A percentile compares a stretch with the other conserved stretches of the same genome.
phyloP scores from a whole-genome alignment of 768 basidiomycete genomes.

The Suillus lakei region DNA sequence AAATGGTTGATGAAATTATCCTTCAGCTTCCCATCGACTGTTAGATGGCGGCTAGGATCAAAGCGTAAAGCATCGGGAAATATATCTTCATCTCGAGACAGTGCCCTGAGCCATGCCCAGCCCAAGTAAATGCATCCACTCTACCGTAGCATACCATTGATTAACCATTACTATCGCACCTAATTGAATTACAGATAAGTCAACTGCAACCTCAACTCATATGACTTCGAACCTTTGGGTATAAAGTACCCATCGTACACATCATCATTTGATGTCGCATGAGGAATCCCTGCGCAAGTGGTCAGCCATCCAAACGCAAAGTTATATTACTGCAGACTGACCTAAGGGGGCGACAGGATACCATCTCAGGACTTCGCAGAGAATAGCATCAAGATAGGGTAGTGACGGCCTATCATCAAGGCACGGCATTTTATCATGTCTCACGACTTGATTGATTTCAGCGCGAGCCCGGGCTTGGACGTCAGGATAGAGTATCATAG shows the following conservation, averaged over 20 bases:
- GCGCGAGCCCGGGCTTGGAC: conserved; percentile 14
- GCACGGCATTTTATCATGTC: conserved; percentile 12
- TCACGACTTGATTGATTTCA: conserved; percentile 16
- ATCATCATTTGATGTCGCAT: conserved; percentile 8
- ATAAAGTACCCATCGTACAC: conserved; percentile 36
- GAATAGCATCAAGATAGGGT: conserved; percentile 18
- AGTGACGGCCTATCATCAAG: conserved; percentile 16
- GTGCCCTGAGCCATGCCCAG: not conserved
- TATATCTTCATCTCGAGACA: conserved; percentile 1
- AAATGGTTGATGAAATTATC: not conserved
- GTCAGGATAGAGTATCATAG: conserved; percentile 17
- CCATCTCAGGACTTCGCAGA: too few relatives aligned
- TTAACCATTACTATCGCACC: conserved; percentile 29
- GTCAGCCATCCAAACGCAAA: not conserved
- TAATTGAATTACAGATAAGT: not conserved
- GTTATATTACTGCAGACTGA: not conserved
- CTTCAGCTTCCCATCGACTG: not conserved
- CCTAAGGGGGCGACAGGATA: conserved; percentile 15
- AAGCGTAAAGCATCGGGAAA: not conserved
- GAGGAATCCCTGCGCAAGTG: conserved; percentile 10
- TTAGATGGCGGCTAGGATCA: not conserved
- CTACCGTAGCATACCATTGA: conserved; percentile 22
- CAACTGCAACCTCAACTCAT: conserved; percentile 23
- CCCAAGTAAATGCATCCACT: too few relatives aligned
- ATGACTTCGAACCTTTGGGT: conserved; percentile 19